Evolutionary conservation across 1,284 basidiomycete species (phyloP), one percentile per base, ranked within the genome.

Genomic region (Ganoderma sinense): DNA sequence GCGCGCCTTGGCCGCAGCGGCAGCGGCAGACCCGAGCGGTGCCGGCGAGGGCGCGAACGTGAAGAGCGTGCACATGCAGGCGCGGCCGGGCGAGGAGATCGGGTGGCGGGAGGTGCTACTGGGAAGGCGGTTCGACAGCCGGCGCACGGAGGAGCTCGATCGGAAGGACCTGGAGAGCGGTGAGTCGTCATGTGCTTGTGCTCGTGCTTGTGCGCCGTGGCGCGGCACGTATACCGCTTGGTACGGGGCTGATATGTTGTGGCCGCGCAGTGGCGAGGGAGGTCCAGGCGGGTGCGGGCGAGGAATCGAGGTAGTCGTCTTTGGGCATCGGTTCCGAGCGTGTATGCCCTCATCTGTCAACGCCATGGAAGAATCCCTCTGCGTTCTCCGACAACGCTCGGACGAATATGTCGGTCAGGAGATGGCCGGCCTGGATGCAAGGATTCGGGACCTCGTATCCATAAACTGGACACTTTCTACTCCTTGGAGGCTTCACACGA

Each of bases 101-200:
- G 77, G 78, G 23, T 83, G 81, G 82, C 68, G 71, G 59, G 79
- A 82, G 67, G 81, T 80, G 10, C 23, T 82, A 63, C 71, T 82
- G 14, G 75, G 74, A 48, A 71, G 69, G 67, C 64, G 69, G 65
- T 71, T 65, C 60, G 75, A 75, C 60, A 67, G 64, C 66, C 66
- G 62, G 62, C 66, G 69, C 60, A 73, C 69, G 68, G 80, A 78
- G 69, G 76, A 78, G 72, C 75, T 76, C 70, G 80, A 81, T 31
- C 70, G 74, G 70, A 73, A 66, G 62, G 80, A 81, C 56, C 68
- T 79, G 66, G 80, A 80, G 66, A 67, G 65, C 59, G 75, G 80
- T 81, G 65, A 45, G 56, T 69, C 29, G 51, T 26, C 36, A n/a
- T n/a, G n/a, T n/a, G n/a, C n/a, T n/a, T n/a, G n/a, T n/a, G n/a